Evolutionary conservation across 345 rosid species (phyloP).

Genomic region (Sisymbrium irio): DNA sequence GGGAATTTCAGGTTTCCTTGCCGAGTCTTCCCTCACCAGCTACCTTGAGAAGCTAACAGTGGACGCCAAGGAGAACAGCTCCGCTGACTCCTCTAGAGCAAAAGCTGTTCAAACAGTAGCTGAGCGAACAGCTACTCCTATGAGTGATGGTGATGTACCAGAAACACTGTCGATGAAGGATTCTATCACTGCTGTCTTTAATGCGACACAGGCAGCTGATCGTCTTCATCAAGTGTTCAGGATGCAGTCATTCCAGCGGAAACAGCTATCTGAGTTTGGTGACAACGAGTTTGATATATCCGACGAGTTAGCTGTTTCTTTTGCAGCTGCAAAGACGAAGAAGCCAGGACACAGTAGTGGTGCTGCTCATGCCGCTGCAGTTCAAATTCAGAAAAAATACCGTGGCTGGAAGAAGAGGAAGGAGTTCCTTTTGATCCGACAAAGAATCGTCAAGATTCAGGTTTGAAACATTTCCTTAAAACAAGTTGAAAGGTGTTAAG

Average conservation of each 20-base stretch:
- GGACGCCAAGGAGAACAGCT: conserved; percentile 48
- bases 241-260: conserved; percentile 78
- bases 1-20: conserved; percentile 93
- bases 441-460: conserved; percentile 90
- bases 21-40: conserved; percentile 78
- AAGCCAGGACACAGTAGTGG: conserved; percentile 44
- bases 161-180: conserved; percentile 74
- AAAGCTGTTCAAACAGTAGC: conserved; percentile 59
- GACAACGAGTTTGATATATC: conserved; percentile 41
- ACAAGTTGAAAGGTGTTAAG: not conserved
- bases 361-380: conserved; percentile 64
- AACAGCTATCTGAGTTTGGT: conserved; percentile 49
- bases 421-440: conserved; percentile 72
- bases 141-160: conserved; percentile 46
- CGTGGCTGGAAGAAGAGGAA: conserved; percentile 90
- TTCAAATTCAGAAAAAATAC: conserved; percentile 76
- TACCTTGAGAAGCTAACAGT: conserved; percentile 59
- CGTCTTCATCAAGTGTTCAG: conserved; percentile 81
- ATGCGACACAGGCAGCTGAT: conserved; percentile 93
- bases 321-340: conserved; percentile 46
- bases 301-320: conserved; percentile 63
- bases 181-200: conserved; percentile 72
- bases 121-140: conserved; percentile 64
- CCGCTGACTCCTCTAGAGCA: conserved; percentile 38
- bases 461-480: conserved; percentile 26